phyloP scores from a whole-genome alignment of 805 yeast species.

The Teunomyces tritomae region DNA sequence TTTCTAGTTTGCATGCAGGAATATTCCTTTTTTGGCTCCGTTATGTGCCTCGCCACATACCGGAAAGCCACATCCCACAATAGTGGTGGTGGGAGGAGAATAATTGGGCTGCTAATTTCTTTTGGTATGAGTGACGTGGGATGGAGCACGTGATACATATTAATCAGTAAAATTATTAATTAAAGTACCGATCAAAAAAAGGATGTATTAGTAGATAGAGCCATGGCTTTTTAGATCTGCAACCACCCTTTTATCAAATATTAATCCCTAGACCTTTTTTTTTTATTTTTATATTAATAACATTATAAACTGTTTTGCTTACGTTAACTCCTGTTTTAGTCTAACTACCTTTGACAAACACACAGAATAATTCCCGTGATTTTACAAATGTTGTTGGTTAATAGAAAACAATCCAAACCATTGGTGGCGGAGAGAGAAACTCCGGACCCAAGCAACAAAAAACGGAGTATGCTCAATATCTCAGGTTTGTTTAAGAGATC shows the following conservation, averaged over 20 bases:
- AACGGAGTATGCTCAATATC: slow-evolving; percentile 10
- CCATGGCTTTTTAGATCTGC: background rate
- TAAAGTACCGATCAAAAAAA: background rate
- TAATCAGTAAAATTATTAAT: background rate
- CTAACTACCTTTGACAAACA: background rate
- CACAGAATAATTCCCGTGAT: background rate
- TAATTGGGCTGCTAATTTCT: too few relatives aligned
- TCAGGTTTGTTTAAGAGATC: slow-evolving; percentile 11
- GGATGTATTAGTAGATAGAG: background rate
- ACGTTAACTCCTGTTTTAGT: background rate
- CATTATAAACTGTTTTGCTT: background rate
- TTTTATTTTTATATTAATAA: too few relatives aligned
- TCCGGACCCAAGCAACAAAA: background rate
- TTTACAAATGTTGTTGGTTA: slow-evolving; percentile 7
- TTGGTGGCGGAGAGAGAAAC: background rate
- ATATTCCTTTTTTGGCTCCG: too few relatives aligned
- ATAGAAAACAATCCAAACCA: slow-evolving; percentile 6
- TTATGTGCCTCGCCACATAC: too few relatives aligned
- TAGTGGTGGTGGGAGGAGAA: too few relatives aligned
- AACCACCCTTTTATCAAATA: background rate
- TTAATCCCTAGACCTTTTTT: too few relatives aligned
- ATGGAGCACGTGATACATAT: background rate
- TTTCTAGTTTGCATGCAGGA: too few relatives aligned
- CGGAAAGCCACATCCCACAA: too few relatives aligned
- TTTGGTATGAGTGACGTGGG: background rate